These are phyloP conservation scores for Furculomyces boomerangus DNA, from an alignment of 371 early-diverging fungal genomes.

Conservation along the genomic window DNA sequence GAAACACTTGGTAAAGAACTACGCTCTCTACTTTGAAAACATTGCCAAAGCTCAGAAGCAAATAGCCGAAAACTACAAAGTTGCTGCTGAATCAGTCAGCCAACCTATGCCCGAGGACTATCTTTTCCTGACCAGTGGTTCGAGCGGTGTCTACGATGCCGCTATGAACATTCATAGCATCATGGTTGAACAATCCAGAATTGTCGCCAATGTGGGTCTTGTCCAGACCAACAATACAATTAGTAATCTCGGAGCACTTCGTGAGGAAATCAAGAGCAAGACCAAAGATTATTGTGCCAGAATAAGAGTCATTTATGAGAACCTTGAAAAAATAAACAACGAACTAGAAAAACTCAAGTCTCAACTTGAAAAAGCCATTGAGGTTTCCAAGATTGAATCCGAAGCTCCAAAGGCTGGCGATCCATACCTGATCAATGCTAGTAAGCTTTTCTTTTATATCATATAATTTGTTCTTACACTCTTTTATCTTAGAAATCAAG, in stretches of 20 bases:
- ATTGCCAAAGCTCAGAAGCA: conserved; percentile 20
- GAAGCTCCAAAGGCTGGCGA: conserved; percentile 6
- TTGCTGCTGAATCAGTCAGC: conserved; percentile 17
- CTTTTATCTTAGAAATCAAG: conserved; percentile 9
- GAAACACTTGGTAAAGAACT: conserved; percentile 17
- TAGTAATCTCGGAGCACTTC: conserved; percentile 3
- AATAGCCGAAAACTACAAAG: conserved; percentile 19
- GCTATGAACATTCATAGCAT: conserved; percentile 10
- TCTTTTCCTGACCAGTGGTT: conserved; percentile 8
- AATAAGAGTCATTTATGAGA: conserved; percentile 4
- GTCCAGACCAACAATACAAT: conserved; percentile 7
- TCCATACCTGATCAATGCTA: conserved; percentile 20
- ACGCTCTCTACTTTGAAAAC: conserved; percentile 16
- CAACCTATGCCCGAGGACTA: conserved; percentile 14
- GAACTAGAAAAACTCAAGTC: conserved; percentile 3
- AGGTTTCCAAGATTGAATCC: conserved; percentile 2
- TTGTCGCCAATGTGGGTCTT: conserved; percentile 14
- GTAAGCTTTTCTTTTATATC: not conserved
- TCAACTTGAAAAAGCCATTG: conserved; percentile 10
- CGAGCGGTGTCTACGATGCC: conserved; percentile 11
- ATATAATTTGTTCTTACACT: not conserved
- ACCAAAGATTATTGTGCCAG: conserved; percentile 6
- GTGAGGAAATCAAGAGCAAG: conserved; percentile 5
- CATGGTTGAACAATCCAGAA: conserved; percentile 16
- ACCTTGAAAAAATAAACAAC: conserved; percentile 9